These are phyloP conservation scores for Hawksworthiomyces lignivorus DNA, from an alignment of 2,329 filamentous ascomycete species.

Conservation along the genomic window DNA sequence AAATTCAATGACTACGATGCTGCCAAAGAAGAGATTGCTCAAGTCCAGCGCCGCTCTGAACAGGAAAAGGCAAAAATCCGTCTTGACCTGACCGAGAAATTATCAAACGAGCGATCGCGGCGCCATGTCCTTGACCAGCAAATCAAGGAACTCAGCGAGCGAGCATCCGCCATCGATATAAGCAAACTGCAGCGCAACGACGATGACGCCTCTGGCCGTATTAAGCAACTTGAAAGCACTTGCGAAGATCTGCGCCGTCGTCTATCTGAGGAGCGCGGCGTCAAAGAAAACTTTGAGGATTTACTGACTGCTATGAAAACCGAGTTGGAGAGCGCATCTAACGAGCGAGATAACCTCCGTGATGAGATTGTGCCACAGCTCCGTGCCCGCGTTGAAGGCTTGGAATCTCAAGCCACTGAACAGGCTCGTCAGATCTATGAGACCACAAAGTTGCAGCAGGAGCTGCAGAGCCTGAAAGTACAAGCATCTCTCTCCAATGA, in stretches of 20 bases:
- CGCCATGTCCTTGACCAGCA: conserved; percentile 74
- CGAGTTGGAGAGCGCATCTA: conserved; percentile 73
- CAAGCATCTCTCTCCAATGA: conserved; percentile 25
- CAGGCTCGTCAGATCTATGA: conserved; percentile 70
- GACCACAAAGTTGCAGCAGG: conserved; percentile 77
- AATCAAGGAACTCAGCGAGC: conserved; percentile 73
- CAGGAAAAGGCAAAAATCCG: conserved; percentile 85
- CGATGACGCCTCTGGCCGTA: conserved; percentile 46
- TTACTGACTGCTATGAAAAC: conserved; percentile 74
- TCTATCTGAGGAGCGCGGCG: conserved; percentile 74
- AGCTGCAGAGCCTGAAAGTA: conserved; percentile 52
- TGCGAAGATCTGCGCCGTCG: conserved; percentile 79
- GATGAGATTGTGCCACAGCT: conserved; percentile 82
- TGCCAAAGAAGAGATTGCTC: conserved; percentile 66
- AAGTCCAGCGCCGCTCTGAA: conserved; percentile 73
- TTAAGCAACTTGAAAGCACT: conserved; percentile 70
- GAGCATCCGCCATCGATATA: conserved; percentile 57
- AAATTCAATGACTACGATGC: conserved; percentile 63
- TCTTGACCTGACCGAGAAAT: conserved; percentile 73
- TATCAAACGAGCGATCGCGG: conserved; percentile 76
- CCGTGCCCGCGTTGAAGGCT: conserved; percentile 65
- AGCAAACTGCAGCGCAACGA: conserved; percentile 29
- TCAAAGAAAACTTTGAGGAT: conserved; percentile 91
- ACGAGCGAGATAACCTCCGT: conserved; percentile 85
- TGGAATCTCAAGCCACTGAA: conserved; percentile 67